Evolutionary conservation across 768 basidiomycete species (phyloP).

Genomic region (Russula lepida): DNA sequence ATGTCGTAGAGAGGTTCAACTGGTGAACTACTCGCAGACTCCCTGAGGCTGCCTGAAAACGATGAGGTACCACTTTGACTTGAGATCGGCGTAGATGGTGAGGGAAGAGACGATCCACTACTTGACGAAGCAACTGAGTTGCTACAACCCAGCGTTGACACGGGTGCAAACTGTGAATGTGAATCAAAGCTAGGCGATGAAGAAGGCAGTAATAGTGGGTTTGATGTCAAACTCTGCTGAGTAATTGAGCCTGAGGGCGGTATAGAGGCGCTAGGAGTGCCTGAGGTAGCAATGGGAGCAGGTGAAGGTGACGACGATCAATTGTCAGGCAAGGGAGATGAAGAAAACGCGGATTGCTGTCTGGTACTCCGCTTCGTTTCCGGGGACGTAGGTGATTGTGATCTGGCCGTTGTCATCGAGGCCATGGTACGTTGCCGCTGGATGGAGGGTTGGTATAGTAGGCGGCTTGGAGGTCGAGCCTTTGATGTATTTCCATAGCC

Average conservation of each 20-base stretch:
- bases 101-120: neutral
- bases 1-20: neutral
- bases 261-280: conserved; percentile 1
- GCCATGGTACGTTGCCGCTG: no score
- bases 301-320: no score
- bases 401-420: no score
- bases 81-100: neutral
- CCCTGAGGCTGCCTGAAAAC: neutral
- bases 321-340: no score
- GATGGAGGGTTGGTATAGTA: no score
- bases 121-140: neutral
- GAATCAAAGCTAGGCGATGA: conserved; percentile 3
- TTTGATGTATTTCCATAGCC: no score
- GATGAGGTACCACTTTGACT: neutral
- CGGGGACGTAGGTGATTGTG: no score
- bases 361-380: no score
- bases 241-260: neutral
- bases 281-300: neutral
- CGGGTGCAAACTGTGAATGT: neutral
- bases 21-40: neutral
- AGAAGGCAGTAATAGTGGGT: neutral
- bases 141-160: neutral
- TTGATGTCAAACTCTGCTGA: neutral
- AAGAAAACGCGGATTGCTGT: no score
- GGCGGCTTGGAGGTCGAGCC: no score